Evolutionary conservation across 352 stramenopile species (phyloP).

Genomic region (Phytophthora citricola): DNA sequence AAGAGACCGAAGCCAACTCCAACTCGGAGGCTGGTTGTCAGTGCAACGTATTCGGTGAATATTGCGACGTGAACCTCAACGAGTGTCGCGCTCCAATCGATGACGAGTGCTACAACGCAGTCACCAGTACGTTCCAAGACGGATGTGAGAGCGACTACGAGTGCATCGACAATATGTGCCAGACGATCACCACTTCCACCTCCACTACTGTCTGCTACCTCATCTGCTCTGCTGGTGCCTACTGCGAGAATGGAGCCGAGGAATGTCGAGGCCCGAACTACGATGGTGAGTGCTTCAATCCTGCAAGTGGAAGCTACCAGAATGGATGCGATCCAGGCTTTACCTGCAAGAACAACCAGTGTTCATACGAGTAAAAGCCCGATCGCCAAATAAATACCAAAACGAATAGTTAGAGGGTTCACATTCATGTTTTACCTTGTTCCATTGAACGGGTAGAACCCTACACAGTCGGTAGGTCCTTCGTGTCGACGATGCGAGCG

Average conservation of each 20-base stretch:
- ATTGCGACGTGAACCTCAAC: slow-evolving; percentile 7
- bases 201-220: slow-evolving; percentile 17
- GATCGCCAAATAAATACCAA: slow-evolving; percentile 1
- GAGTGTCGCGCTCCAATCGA: slow-evolving; percentile 15
- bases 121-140: slow-evolving; percentile 12
- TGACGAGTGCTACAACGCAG: slow-evolving; percentile 36
- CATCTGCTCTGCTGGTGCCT: slow-evolving; percentile 30
- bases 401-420: too few species aligned
- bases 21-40: slow-evolving; percentile 11
- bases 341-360: slow-evolving; percentile 27
- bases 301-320: slow-evolving; percentile 23
- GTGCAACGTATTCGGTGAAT: slow-evolving; percentile 14
- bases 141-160: slow-evolving; percentile 13
- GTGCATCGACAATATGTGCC: slow-evolving; percentile 20
- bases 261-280: slow-evolving; percentile 31
- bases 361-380: slow-evolving; percentile 17
- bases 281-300: slow-evolving; percentile 42
- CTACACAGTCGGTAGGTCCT: slow-evolving; percentile 37
- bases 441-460: too few species aligned
- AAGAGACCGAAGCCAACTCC: neutral
- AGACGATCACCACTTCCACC: slow-evolving; percentile 2
- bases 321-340: slow-evolving; percentile 29
- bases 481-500: slow-evolving; percentile 57
- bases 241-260: slow-evolving; percentile 36
- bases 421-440: too few species aligned